Percentiles rank a stretch among this genome's conserved stretches.
Evolutionary conservation across 148 eudicot genomes (phyloP).

Genomic region (Chenopodium berlandieri): DNA sequence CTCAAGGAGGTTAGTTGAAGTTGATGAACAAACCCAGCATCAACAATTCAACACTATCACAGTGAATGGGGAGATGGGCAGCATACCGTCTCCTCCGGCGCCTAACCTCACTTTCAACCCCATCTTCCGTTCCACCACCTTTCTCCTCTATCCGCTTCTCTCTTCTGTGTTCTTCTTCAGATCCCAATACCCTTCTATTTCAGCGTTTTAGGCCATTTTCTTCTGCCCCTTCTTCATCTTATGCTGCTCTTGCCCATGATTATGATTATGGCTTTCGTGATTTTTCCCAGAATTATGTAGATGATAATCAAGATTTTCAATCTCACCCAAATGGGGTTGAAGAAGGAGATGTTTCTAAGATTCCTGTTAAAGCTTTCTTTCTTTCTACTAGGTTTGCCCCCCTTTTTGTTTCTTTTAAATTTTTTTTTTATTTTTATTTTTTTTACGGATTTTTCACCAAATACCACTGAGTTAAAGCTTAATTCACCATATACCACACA

Average conservation of each 20-base stretch:
- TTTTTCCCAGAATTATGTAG: conserved; percentile 24
- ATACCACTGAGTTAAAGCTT: too few relatives aligned
- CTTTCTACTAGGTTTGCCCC: conserved; percentile 53
- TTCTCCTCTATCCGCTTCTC: background rate
- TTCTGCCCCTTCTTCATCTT: conserved; percentile 45
- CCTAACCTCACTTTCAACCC: conserved; percentile 23
- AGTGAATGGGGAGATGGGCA: conserved; percentile 85
- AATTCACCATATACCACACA: too few relatives aligned
- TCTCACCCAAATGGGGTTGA: conserved; percentile 31
- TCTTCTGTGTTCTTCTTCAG: conserved; percentile 2
- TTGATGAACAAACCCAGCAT: conserved; percentile 15
- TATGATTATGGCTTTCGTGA: conserved; percentile 37
- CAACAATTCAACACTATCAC: background rate
- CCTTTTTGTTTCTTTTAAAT: background rate
- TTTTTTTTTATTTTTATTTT: too few relatives aligned
- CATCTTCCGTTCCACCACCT: conserved; percentile 2
- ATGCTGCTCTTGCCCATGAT: conserved; percentile 39
- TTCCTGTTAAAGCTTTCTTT: conserved; percentile 81
- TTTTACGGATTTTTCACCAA: too few relatives aligned
- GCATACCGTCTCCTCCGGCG: conserved; percentile 43
- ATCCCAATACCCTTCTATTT: conserved; percentile 28
- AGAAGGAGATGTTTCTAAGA: conserved; percentile 44
- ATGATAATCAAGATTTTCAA: background rate
- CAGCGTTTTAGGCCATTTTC: conserved; percentile 45
- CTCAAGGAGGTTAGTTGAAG: background rate